phyloP scores from a whole-genome alignment of 495 filamentous ascomycete genomes.

The Daldinia bambusicola region DNA sequence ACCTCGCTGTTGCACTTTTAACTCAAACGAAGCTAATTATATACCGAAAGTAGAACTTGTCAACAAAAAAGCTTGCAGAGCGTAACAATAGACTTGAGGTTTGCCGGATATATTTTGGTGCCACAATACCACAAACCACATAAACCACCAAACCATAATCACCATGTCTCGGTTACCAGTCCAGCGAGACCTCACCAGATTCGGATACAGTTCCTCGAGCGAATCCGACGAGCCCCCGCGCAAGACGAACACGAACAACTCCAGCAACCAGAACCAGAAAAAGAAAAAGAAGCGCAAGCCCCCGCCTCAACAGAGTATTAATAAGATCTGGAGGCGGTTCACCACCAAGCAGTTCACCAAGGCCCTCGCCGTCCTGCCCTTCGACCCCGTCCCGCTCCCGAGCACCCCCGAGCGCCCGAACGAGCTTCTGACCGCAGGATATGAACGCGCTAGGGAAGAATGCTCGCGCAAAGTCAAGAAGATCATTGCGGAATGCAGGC shows the following conservation, averaged over 20 bases:
- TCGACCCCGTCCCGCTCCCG: conserved; percentile 59
- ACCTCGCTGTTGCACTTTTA: neutral
- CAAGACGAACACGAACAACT: conserved; percentile 34
- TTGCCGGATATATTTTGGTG: conserved; percentile 2
- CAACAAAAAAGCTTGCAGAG: neutral
- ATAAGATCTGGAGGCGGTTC: conserved; percentile 85
- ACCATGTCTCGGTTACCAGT: conserved; percentile 23
- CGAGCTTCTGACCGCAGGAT: conserved; percentile 65
- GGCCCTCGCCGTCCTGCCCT: conserved; percentile 59
- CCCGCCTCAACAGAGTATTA: conserved; percentile 77
- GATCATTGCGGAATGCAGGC: conserved; percentile 84
- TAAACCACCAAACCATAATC: conserved; percentile 1
- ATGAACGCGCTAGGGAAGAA: conserved; percentile 76
- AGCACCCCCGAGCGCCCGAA: conserved; percentile 58
- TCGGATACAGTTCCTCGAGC: conserved; percentile 52
- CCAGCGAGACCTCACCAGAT: conserved; percentile 40
- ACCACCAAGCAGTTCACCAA: conserved; percentile 67
- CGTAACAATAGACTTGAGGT: neutral
- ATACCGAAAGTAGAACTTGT: conserved; percentile 1
- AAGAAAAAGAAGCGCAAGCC: conserved; percentile 67
- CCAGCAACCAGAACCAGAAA: conserved; percentile 47
- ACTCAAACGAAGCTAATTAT: conserved; percentile 12
- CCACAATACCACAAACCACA: neutral
- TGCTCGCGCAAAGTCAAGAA: conserved; percentile 84
- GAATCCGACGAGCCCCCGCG: conserved; percentile 51